Percentiles rank a stretch among this genome's conserved stretches.
Conservation (phyloP, 2,329 filamentous ascomycete species). For the Clarireedia hainanense region DNA sequence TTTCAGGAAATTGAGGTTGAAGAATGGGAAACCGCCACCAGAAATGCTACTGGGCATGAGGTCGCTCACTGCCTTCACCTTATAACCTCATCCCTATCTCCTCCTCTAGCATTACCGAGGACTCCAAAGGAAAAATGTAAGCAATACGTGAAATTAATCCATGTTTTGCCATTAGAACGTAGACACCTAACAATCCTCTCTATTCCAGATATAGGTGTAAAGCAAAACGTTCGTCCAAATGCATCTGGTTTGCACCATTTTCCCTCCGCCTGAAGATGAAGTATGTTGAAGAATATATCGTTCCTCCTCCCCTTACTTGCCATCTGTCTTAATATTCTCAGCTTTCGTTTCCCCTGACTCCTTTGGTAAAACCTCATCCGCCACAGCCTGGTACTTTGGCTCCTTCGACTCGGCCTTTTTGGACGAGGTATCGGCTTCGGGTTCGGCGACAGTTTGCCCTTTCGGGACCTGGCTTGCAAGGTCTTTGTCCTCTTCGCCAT, state of each 20-base stretch:
- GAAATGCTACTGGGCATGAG: slow-evolving; percentile 12
- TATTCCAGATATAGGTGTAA: slow-evolving; percentile 19
- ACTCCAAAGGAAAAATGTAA: slow-evolving; percentile 10
- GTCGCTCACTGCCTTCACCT: slow-evolving; percentile 8
- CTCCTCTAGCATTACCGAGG: slow-evolving; percentile 5
- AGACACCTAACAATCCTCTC: slow-evolving; percentile 15
- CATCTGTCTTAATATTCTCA: not conserved
- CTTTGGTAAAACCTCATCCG: slow-evolving; percentile 11
- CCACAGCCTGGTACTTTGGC: slow-evolving; percentile 18
- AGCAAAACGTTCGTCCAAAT: slow-evolving; percentile 20
- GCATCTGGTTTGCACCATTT: slow-evolving; percentile 9
- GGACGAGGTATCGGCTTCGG: slow-evolving; percentile 7
- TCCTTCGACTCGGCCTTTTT: slow-evolving; percentile 17
- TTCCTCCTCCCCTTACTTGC: slow-evolving; percentile 1
- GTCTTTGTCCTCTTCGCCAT: slow-evolving; percentile 78
- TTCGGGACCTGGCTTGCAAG: slow-evolving; percentile 76
- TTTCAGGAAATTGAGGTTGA: slow-evolving; percentile 19
- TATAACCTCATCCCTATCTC: slow-evolving; percentile 3
- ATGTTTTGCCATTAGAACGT: slow-evolving; percentile 15
- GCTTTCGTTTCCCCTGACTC: slow-evolving; percentile 4
- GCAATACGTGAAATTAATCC: slow-evolving; percentile 14
- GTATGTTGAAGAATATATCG: not conserved
- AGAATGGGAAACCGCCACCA: slow-evolving; percentile 15
- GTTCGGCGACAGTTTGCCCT: slow-evolving; percentile 30
- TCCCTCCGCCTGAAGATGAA: slow-evolving; percentile 2